Conservation (phyloP, 345 rosid species). For the Aquilaria malaccensis region DNA sequence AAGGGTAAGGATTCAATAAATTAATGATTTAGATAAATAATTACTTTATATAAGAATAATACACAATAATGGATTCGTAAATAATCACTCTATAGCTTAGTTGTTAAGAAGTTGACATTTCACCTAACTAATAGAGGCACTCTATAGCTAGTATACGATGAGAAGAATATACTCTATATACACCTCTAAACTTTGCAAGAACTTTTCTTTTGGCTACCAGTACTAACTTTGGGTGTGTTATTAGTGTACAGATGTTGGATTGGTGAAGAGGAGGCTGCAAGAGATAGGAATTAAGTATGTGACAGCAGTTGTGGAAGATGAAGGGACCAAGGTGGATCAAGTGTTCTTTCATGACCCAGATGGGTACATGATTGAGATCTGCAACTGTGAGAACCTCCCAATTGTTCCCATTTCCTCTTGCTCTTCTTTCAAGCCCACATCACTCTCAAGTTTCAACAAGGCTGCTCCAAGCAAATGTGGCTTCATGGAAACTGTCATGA, state of each 20-base stretch:
- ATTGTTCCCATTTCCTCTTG: constrained; percentile 36
- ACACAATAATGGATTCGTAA: too few relatives aligned
- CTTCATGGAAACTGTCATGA: constrained; percentile 44
- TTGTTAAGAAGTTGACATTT: too few relatives aligned
- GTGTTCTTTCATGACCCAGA: constrained; percentile 63
- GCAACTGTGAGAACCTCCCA: constrained; percentile 52
- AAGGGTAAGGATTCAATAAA: too few relatives aligned
- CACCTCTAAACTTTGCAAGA: too few relatives aligned
- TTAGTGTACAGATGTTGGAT: constrained; percentile 43
- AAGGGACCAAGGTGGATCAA: constrained; percentile 41
- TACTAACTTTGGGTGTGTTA: too few relatives aligned
- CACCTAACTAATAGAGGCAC: too few relatives aligned
- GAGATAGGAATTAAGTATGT: constrained; percentile 41
- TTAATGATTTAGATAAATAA: too few relatives aligned
- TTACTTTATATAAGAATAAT: too few relatives aligned
- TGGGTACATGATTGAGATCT: constrained; percentile 56
- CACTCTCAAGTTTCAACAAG: constrained; percentile 24
- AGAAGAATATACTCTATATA: too few relatives aligned
- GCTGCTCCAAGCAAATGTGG: constrained; percentile 29
- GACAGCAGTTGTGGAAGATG: constrained; percentile 44
- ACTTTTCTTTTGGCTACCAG: too few relatives aligned
- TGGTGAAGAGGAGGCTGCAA: constrained; percentile 41
- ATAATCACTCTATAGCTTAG: too few relatives aligned
- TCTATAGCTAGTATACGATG: too few relatives aligned
- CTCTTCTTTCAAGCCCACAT: constrained; percentile 20